These are phyloP conservation scores for Xylaria sp. DNA, from an alignment of 2,329 filamentous ascomycete species.

Conservation along the genomic window DNA sequence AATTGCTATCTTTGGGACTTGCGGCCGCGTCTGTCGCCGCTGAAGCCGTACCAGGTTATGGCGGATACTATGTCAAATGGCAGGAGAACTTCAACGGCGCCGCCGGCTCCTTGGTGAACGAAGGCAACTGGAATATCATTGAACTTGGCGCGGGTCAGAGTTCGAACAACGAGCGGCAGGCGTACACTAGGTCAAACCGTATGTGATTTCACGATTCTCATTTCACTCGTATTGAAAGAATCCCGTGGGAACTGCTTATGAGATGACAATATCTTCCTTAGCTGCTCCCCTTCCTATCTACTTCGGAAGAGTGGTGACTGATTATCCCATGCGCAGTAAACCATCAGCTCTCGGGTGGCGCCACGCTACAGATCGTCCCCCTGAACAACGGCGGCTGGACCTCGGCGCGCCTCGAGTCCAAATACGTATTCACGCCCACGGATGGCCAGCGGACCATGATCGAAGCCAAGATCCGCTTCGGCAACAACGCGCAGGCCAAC, in stretches of 20 bases:
- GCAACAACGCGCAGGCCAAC: slow-evolving; percentile 43
- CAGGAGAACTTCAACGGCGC: slow-evolving; percentile 52
- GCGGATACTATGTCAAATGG: slow-evolving; percentile 52
- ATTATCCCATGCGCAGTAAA: slow-evolving; percentile 40
- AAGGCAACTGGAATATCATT: slow-evolving; percentile 53
- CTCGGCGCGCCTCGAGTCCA: slow-evolving; percentile 56
- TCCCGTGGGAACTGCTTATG: not conserved
- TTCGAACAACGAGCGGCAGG: slow-evolving; percentile 56
- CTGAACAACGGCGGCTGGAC: slow-evolving; percentile 52
- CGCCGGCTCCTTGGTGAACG: slow-evolving; percentile 46
- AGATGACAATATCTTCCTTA: not conserved
- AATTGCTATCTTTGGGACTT: slow-evolving; percentile 31
- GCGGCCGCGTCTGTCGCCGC: slow-evolving; percentile 29
- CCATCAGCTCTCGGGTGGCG: slow-evolving; percentile 56
- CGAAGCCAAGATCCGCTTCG: slow-evolving; percentile 54
- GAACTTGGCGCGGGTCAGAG: slow-evolving; percentile 46
- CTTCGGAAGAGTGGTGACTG: not conserved
- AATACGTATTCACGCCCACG: slow-evolving; percentile 51
- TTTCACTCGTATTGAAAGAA: not conserved
- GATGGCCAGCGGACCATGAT: slow-evolving; percentile 49
- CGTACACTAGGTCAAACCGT: slow-evolving; percentile 49
- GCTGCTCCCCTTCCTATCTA: not conserved
- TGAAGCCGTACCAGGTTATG: slow-evolving; percentile 44
- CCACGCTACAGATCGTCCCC: slow-evolving; percentile 59
- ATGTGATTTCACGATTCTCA: not conserved